Evolutionary conservation across 139 green algal genomes (phyloP), one percentile per base, ranked within the genome.

Genomic region (Chlamydomonas sphaeroides): DNA sequence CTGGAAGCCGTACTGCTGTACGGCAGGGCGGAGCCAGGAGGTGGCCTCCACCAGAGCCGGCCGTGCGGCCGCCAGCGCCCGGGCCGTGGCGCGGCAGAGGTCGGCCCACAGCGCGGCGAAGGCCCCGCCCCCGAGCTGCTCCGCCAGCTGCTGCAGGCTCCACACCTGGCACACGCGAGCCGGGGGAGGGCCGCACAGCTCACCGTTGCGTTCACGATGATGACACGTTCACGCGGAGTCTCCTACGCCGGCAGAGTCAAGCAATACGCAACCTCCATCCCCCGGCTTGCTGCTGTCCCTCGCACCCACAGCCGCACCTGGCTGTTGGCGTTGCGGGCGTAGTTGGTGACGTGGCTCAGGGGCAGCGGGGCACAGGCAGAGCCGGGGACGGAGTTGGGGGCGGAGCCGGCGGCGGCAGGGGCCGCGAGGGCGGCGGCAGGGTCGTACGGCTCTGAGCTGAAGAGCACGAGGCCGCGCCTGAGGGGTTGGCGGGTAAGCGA

Each of bases 1-100:
- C 72, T 93, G 88, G 48, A 91, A 91, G 23, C 90, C 90, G 68
- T 93, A 93, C 42, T 86, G 68, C 51, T 73, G 68, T 21, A 90
- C 65, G 42, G 66, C 36, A 1, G 85, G 85, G 45, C 35, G 33
- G 25, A 88, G 68, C 81, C 82, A 90, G n/a, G 42, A 39, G 53
- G 85, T 69, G 14, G 87, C 87, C 33, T 85, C 84, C 28, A 35
- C 68, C 61, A 91, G 59, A 11, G 87, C 69, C n/a, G 42, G n/a
- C 36, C 73, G n/a, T 39, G 84, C 81, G 0, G 84, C 85, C 21
- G 71, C 71, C n/a, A 85, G 48, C 2, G 84, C 49, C 61, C 49
- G 41, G 32, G 45, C 61, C 36, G 65, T 87, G 25, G 75, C 59
- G 68, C 14, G 20, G 36, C 26, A 30, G 57, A 91, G 51, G 0